Conservation (phyloP, 2,329 filamentous ascomycete genomes). For the Geosmithia flava region DNA sequence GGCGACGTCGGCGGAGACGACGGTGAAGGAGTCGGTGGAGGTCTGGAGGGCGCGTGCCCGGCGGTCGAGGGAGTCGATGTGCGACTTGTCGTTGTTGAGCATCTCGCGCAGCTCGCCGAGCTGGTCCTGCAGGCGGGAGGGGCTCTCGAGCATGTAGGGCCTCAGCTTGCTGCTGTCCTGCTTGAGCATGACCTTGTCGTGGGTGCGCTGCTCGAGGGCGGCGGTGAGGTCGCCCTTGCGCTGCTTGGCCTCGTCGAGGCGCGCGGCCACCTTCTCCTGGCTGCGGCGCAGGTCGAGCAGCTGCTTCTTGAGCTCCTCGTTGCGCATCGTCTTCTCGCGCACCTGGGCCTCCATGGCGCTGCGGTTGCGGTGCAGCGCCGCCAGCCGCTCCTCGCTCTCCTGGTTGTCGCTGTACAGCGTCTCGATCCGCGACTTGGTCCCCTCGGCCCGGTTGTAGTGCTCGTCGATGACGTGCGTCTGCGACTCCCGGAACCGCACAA, state of each 20-base stretch:
- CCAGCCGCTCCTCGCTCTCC: slow-evolving; percentile 67
- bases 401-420: slow-evolving; percentile 76
- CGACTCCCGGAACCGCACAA: slow-evolving; percentile 90
- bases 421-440: slow-evolving; percentile 79
- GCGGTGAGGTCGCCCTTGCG: slow-evolving; percentile 68
- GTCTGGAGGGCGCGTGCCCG: slow-evolving; percentile 84
- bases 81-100: slow-evolving; percentile 63
- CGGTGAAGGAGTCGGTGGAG: slow-evolving; percentile 76
- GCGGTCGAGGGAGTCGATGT: slow-evolving; percentile 80
- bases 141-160: slow-evolving; percentile 85
- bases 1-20: slow-evolving; percentile 75
- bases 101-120: slow-evolving; percentile 73
- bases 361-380: slow-evolving; percentile 70
- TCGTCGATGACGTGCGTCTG: slow-evolving; percentile 84
- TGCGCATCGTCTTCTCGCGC: slow-evolving; percentile 72
- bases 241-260: slow-evolving; percentile 70
- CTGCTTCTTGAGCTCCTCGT: slow-evolving; percentile 74
- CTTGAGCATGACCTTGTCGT: slow-evolving; percentile 55
- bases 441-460: slow-evolving; percentile 84
- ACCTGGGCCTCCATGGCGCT: slow-evolving; percentile 71
- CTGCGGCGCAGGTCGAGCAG: slow-evolving; percentile 69
- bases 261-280: slow-evolving; percentile 72
- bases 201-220: slow-evolving; percentile 58
- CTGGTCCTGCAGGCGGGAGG: slow-evolving; percentile 68
- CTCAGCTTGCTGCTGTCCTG: slow-evolving; percentile 82